Conservation (phyloP, 345 rosid species). For the Eucalyptus cloeziana region DNA sequence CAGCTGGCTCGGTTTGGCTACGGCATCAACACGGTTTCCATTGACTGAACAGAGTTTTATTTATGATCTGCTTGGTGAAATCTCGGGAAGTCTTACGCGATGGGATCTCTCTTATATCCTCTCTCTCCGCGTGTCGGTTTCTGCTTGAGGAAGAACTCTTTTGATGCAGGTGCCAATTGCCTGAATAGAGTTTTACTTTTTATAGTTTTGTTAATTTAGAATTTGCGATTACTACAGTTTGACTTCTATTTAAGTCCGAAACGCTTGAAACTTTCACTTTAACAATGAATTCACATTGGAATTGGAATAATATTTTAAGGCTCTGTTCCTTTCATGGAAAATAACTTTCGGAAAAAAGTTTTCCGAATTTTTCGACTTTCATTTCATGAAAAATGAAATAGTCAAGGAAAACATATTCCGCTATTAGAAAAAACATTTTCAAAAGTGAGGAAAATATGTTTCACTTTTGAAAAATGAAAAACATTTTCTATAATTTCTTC, state of each 20-base stretch:
- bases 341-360: too few relatives aligned
- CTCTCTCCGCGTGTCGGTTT: background rate
- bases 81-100: background rate
- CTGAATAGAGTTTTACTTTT: background rate
- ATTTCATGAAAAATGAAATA: too few relatives aligned
- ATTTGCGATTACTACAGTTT: background rate
- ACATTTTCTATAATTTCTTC: too few relatives aligned
- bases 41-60: background rate
- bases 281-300: background rate
- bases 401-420: accelerated
- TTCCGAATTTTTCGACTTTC: too few relatives aligned
- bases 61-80: background rate
- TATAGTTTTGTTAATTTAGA: background rate
- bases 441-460: too few relatives aligned
- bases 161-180: background rate
- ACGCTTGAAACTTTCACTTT: background rate
- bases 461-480: accelerated
- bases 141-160: background rate
- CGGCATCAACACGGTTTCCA: background rate
- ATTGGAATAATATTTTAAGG: background rate
- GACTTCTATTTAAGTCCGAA: background rate
- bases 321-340: accelerated
- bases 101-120: background rate
- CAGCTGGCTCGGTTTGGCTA: background rate
- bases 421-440: too few relatives aligned